Evolutionary conservation across 352 stramenopile species (phyloP), one percentile per base, ranked within the genome.

Genomic region (Phytophthora niederhauseri): DNA sequence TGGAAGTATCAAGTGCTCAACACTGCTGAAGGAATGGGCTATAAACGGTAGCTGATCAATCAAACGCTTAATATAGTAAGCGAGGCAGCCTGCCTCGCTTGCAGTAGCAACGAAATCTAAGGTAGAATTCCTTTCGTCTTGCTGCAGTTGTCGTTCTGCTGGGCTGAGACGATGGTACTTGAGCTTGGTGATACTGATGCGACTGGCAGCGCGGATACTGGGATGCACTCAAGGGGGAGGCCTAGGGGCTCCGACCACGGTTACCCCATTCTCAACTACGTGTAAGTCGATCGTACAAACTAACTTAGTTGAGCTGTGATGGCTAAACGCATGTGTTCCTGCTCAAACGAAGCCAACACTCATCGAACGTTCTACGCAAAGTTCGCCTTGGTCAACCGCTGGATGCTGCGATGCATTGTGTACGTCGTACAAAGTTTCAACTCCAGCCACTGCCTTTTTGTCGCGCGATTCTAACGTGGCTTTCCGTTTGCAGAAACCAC

Each of bases 1-100:
- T 63, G 76, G 79, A n/a, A 89, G 76, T 51, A 88, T 96, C 48
- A 70, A 75, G 36, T 94, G 86, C 66, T 93, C 86, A 5, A 94
- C 88, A 0, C 62, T 86, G 7, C 78, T 94, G 70, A 84, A 76
- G 36, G 83, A 93, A 51, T 96, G 88, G 88, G 85, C 85, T 53
- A 66, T 90, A 30, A 93, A 91, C 43, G 78, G 83, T 9, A 77
- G 68, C 12, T 75, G 43, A 66, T 45, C 36, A 20, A 45, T 45
- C 36, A 28, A n/a, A 45, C 36, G 36, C 31, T 51, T 26, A 71
- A 75, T 67, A 65, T 61, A 75, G 24, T 30, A 58, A 38, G 17
- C n/a, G 45, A 56, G 24, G 2, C 6, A 1, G 30, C 24, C 24
- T 26, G 24, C 24, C 24, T 26, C 24, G 4, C 24, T 26, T 34